A percentile compares a stretch with the other conserved stretches of the same genome.
Evolutionary conservation across 2,329 filamentous ascomycete species (phyloP).

Genomic region (Diaporthe amygdali): DNA sequence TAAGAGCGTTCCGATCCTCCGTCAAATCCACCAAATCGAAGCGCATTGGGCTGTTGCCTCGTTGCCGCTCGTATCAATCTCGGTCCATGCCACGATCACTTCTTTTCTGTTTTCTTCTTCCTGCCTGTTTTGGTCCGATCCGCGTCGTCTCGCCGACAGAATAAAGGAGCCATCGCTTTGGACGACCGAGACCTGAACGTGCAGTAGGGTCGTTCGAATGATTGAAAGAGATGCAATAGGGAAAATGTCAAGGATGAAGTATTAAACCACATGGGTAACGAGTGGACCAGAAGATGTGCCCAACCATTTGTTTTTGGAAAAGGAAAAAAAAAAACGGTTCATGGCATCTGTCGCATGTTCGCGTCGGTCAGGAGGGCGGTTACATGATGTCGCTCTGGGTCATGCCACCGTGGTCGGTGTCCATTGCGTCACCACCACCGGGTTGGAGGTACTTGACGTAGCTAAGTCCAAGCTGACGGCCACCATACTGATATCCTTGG

Average conservation of each 20-base stretch:
- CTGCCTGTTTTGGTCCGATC: not conserved
- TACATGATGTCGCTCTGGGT: constrained; percentile 99
- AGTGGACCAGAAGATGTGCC: not conserved
- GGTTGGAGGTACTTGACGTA: constrained; percentile 90
- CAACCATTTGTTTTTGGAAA: not conserved
- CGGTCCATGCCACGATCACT: not conserved
- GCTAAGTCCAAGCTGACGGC: constrained; percentile 88
- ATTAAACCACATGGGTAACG: constrained; percentile 19
- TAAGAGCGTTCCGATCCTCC: constrained; percentile 39
- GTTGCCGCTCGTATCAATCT: constrained; percentile 17
- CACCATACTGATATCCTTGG: constrained; percentile 96
- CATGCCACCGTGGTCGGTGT: constrained; percentile 75
- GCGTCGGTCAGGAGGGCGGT: constrained; percentile 21
- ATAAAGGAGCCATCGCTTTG: not conserved
- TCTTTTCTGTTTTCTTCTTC: constrained; percentile 9
- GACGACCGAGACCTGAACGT: not conserved
- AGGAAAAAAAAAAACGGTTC: not conserved
- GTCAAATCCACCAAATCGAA: not conserved
- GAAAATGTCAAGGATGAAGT: not conserved
- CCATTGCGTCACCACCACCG: constrained; percentile 74
- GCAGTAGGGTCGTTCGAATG: not conserved
- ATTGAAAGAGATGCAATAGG: not conserved
- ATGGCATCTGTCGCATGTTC: not conserved
- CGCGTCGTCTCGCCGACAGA: not conserved
- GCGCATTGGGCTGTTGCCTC: constrained; percentile 28